These are phyloP conservation scores for Agapanthus africanus DNA, from an alignment of 106 monocot genomes.

Conservation along the genomic window DNA sequence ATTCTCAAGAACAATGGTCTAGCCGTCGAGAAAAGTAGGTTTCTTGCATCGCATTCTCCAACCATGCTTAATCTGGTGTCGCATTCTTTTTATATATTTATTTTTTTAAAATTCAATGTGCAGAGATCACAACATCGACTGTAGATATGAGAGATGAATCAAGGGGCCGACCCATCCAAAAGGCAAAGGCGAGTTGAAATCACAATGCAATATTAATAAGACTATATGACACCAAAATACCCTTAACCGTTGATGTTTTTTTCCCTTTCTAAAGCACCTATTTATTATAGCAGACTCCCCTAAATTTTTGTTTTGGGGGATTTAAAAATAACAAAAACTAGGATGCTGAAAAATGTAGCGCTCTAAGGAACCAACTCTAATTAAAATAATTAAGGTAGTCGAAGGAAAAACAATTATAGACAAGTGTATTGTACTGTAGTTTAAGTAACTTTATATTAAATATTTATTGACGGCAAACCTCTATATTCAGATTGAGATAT, in stretches of 20 bases:
- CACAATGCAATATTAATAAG: not conserved
- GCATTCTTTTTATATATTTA: not conserved
- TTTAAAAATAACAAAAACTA: too few species aligned
- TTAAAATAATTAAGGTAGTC: too few species aligned
- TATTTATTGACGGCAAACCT: not conserved
- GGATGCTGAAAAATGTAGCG: too few species aligned
- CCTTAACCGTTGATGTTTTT: not conserved
- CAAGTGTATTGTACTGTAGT: too few species aligned
- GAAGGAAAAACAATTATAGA: too few species aligned
- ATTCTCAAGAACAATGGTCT: constrained; percentile 90
- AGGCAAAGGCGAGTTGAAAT: constrained; percentile 16
- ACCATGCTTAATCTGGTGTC: not conserved
- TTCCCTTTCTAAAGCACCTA: too few species aligned
- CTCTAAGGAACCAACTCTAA: too few species aligned
- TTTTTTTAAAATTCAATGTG: not conserved
- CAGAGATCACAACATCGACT: constrained; percentile 26
- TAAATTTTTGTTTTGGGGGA: too few species aligned
- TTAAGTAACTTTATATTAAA: not conserved
- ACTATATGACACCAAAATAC: not conserved
- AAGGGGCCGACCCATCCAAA: constrained; percentile 23
- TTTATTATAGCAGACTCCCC: too few species aligned
- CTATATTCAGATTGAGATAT: constrained; percentile 41
- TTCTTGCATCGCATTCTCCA: not conserved
- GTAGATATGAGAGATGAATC: constrained; percentile 30
- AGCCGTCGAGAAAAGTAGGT: constrained; percentile 80